Base-by-base conservation (phyloP, 2,329 filamentous ascomycete genomes). In the Trichoderma polysporum region DNA sequence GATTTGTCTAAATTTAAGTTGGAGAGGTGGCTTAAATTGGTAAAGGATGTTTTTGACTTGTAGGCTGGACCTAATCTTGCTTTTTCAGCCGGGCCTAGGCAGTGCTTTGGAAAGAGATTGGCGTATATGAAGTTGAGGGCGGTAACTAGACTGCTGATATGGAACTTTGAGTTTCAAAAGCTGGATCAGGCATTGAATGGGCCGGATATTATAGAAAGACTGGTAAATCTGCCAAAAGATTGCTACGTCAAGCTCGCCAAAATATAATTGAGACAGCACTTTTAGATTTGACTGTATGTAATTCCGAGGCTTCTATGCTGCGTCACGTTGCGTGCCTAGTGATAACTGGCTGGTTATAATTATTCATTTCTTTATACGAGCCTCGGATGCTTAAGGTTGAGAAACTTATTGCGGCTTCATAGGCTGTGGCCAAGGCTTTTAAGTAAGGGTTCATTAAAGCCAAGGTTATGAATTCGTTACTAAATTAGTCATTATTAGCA, bases 71-170 rank as follows among this genome's bases (percentile, higher is more conserved):
- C 79, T 0, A 72, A 67, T 13, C 69, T 80, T 27, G 70, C 75
- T 0, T 82, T 82, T 69, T 77, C 78, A 0, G 53, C 74, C 6
- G 80, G 80, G 0, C 73, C 75, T 2, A 70, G 80, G 2, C 76
- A 76, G 1, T 82, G 80, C 62, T 81, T 76, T 56, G 80, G 80
- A 0, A 75, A 74, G 62, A 75, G 71, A 68, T 67, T 81, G 67
- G 80, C 77, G 1, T 73, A 78, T 37, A 47, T 79, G 41, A 72
- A 79, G 68, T 35, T 82, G 68, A 72, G 74, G 37, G 75, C 79
- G n/a, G 68, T 77, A 50, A 71, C 78, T 37, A 76, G 74, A 25
- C 66, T 80, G 61, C 69, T 80, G 41, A 70, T 78, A 12, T 81
- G 79, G 80, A 74, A 76, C 54, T 81, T 81, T 69, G 72, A 78